phyloP scores from a whole-genome alignment of 2,329 filamentous ascomycete species.

The Xylaria digitata region DNA sequence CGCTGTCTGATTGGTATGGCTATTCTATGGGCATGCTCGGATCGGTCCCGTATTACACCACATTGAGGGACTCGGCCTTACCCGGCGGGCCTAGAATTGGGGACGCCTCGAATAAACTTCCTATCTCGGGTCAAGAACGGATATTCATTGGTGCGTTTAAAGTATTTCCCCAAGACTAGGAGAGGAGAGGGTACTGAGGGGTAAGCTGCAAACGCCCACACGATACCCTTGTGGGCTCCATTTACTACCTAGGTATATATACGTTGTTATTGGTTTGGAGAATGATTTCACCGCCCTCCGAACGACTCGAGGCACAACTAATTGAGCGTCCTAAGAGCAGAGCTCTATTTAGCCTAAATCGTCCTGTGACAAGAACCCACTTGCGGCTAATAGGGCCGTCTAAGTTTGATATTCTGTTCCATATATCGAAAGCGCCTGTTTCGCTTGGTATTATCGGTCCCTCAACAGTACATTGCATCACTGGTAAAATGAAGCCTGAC shows the following conservation, averaged over 20 bases:
- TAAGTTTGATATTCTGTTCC: constrained; percentile 20
- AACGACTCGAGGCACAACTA: constrained; percentile 5
- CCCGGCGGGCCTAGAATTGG: constrained; percentile 14
- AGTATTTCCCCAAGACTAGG: constrained; percentile 26
- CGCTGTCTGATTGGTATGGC: constrained; percentile 37
- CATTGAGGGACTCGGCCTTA: constrained; percentile 16
- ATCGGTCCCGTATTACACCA: constrained; percentile 15
- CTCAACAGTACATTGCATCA: not conserved
- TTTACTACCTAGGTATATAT: not conserved
- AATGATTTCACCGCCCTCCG: constrained; percentile 31
- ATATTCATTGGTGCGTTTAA: constrained; percentile 37
- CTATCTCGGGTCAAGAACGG: constrained; percentile 27
- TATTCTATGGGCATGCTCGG: constrained; percentile 26
- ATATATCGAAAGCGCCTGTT: constrained; percentile 15
- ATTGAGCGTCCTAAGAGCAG: constrained; percentile 6
- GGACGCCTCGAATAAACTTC: constrained; percentile 23
- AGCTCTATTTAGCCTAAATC: constrained; percentile 38
- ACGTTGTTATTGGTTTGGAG: constrained; percentile 30
- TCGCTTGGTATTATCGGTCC: constrained; percentile 6
- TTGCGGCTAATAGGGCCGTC: constrained; percentile 38
- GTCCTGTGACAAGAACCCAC: constrained; percentile 22
- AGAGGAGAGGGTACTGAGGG: constrained; percentile 24
- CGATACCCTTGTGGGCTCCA: constrained; percentile 5
- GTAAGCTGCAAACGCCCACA: constrained; percentile 15
- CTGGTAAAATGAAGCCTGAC: not conserved